Evolutionary conservation across 2,329 filamentous ascomycete species (phyloP).

Genomic region (Rutstroemia sp.): DNA sequence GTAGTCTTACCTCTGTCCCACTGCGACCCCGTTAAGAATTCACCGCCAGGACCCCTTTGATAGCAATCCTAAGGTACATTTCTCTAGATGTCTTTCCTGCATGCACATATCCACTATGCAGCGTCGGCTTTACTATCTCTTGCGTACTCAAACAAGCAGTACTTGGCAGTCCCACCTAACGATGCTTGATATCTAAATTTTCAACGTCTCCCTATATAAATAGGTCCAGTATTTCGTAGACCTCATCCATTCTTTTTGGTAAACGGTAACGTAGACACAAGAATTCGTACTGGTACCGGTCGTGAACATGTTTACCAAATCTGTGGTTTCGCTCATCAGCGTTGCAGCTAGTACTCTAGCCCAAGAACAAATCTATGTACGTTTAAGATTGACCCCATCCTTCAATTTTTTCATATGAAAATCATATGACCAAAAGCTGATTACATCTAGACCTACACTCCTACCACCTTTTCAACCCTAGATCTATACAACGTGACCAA

Average conservation of each 20-base stretch:
- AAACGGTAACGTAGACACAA: not conserved
- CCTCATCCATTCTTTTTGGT: not conserved
- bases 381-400: not conserved
- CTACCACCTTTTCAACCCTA: not conserved
- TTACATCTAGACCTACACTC: not conserved
- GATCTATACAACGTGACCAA: conserved; percentile 9
- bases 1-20: too few species aligned
- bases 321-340: not conserved
- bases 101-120: not conserved
- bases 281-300: not conserved
- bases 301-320: not conserved
- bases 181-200: not conserved
- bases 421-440: not conserved
- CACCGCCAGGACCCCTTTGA: too few species aligned
- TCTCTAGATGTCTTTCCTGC: too few species aligned
- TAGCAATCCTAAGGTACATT: too few species aligned
- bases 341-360: conserved; percentile 1
- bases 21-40: too few species aligned
- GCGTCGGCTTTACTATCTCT: too few species aligned
- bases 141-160: not conserved
- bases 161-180: not conserved
- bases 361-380: conserved; percentile 2
- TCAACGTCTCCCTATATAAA: too few species aligned
- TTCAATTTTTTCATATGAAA: not conserved
- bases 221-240: not conserved